phyloP scores from a whole-genome alignment of 1,139 yeast genomes.

The Candida labiduridarum region DNA sequence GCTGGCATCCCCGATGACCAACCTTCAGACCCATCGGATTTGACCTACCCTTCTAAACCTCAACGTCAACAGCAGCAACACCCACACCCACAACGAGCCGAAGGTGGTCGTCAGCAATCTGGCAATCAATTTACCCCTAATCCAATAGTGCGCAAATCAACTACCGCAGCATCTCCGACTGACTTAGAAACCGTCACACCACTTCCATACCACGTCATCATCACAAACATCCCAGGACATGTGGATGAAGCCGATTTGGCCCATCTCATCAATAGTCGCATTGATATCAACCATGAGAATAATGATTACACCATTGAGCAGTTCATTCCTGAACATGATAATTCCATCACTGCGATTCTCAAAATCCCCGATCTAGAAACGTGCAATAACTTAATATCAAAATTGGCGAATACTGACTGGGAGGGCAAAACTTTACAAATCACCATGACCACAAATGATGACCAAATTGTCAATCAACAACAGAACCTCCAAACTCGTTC shows the following conservation, averaged over 20 bases:
- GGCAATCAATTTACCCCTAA: not conserved
- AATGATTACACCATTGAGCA: not conserved
- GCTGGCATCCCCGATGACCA: not conserved
- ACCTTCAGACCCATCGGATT: conserved; percentile 4
- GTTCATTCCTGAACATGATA: not conserved
- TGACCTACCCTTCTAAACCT: not conserved
- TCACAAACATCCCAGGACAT: conserved; percentile 2
- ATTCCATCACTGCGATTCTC: not conserved
- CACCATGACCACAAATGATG: not conserved
- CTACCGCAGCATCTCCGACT: conserved; percentile 6
- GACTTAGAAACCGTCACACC: not conserved
- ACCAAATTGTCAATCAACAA: not conserved
- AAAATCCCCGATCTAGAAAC: conserved; percentile 3
- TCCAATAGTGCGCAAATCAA: conserved; percentile 1
- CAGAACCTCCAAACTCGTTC: not conserved
- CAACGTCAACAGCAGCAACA: not conserved
- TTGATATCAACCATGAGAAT: not conserved
- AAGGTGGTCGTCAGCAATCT: not conserved
- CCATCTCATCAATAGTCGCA: not conserved
- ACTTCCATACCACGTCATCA: not conserved
- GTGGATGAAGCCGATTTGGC: not conserved
- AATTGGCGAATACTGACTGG: not conserved
- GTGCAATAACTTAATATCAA: conserved; percentile 1
- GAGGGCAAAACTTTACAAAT: not conserved
- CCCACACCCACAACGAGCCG: not conserved